Percentiles rank a stretch among this genome's conserved stretches.
Evolutionary conservation across 2,329 filamentous ascomycete species (phyloP).

Genomic region (Aspergillus pseudoviridinutans): DNA sequence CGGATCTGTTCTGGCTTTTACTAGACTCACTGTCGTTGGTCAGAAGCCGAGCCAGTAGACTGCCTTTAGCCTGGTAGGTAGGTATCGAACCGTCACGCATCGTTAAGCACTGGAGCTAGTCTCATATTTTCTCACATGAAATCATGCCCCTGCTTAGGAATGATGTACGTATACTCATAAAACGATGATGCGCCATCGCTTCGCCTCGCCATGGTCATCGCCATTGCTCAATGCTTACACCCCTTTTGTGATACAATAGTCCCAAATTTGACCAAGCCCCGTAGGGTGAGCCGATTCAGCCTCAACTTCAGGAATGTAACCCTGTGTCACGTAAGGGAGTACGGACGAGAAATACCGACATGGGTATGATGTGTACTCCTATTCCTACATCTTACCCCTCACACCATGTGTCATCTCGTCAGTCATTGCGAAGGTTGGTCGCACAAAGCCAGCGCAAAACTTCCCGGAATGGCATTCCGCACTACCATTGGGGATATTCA

Average conservation of each 20-base stretch:
- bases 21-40: neutral
- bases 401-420: neutral
- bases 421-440: neutral
- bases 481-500: neutral
- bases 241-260: neutral
- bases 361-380: neutral
- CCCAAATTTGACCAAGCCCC: neutral
- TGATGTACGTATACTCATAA: neutral
- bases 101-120: neutral
- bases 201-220: neutral
- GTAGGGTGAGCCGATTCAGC: neutral
- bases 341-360: neutral
- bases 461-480: neutral
- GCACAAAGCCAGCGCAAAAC: neutral
- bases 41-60: neutral
- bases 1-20: neutral
- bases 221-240: neutral
- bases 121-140: neutral
- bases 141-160: neutral
- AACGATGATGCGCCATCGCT: neutral
- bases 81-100: neutral
- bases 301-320: neutral
- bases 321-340: neutral
- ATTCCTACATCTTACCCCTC: neutral
- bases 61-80: neutral